Conservation (phyloP, 2,329 filamentous ascomycete species). For the Byssochlamys sp. region DNA sequence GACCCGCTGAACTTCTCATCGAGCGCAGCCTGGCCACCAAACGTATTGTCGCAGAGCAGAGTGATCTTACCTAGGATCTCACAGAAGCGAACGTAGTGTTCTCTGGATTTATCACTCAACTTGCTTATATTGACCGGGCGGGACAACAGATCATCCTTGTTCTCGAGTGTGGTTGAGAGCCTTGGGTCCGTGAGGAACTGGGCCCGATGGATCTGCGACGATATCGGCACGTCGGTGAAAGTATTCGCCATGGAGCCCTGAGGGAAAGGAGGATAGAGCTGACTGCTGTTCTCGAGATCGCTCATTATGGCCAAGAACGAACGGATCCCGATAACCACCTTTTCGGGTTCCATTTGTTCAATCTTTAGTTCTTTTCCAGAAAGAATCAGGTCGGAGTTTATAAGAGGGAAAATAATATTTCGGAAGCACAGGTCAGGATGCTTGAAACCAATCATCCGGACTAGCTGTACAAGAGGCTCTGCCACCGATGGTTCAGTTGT, state of each 20-base stretch:
- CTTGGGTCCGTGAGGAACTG: conserved; percentile 30
- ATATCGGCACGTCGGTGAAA: conserved; percentile 27
- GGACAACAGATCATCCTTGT: conserved; percentile 21
- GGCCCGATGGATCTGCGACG: conserved; percentile 26
- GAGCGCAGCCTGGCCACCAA: conserved; percentile 86
- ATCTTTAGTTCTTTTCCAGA: conserved; percentile 70
- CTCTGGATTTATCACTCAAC: conserved; percentile 66
- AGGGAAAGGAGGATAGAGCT: conserved; percentile 72
- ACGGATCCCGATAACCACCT: conserved; percentile 92
- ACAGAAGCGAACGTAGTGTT: conserved; percentile 84
- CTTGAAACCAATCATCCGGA: conserved; percentile 87
- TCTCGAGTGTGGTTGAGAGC: conserved; percentile 14
- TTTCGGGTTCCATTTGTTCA: conserved; percentile 88
- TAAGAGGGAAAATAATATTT: conserved; percentile 83
- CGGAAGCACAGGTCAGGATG: conserved; percentile 89
- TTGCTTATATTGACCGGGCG: conserved; percentile 50
- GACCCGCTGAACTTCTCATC: conserved; percentile 88
- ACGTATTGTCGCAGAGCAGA: conserved; percentile 90
- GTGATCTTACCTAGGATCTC: conserved; percentile 93
- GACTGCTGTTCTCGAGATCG: conserved; percentile 76
- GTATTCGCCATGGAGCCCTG: conserved; percentile 43
- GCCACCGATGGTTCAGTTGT: conserved; percentile 75
- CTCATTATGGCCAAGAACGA: conserved; percentile 88
- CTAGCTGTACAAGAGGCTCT: conserved; percentile 84
- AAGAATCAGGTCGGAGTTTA: conserved; percentile 82